Base-by-base conservation (phyloP, 768 basidiomycete species). In the Suillus hirtellus region DNA sequence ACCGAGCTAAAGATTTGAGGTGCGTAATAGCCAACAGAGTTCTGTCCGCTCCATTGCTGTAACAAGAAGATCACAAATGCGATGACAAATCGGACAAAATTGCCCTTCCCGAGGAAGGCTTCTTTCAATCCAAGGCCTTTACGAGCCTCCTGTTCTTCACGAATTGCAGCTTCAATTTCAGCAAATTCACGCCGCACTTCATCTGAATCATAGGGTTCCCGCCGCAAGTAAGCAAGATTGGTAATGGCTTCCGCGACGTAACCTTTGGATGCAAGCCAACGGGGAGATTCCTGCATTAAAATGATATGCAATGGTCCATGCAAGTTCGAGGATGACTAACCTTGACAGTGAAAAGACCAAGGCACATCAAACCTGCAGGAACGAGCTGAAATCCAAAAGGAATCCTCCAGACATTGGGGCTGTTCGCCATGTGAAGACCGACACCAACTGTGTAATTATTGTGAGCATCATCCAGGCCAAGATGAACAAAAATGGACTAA, bases 41-140 rank as follows among this genome's bases (percentile, higher is more conserved):
- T 92, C 72, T 94, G 93, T 1, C 93, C 93, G 55, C 84, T 82
- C 88, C 88, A 93, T 71, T 94, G 91, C 67, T 94, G 93, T 9
- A 93, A 77, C 64, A 90, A 71, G 79, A 93, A 93, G 65, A 93
- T 90, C 34, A 83, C 74, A 67, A 92, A 87, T 1, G 93, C 93
- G 68, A 95, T 93, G n/a, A 89, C 77, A 78, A 95, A 95, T 27
- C 94, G 88, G 64, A 88, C 78, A 53, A 86, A 83, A 76, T 94
- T 94, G 54, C 94, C 93, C 71, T 90, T 90, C 21, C 89, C 89
- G 44, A 91, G 78, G 77, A 93, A 89, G 2, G 90, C 90, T 68
- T 92, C 88, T 67, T 80, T 85, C 63, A 82, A 66, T 1, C 89
- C 88, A 11, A 92, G 79, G 8, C 87, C 89, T n/a, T 76, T 66